Evolutionary conservation across 768 basidiomycete species (phyloP), one percentile per base, ranked within the genome.

Genomic region (Naganishia vaughanmartiniae): DNA sequence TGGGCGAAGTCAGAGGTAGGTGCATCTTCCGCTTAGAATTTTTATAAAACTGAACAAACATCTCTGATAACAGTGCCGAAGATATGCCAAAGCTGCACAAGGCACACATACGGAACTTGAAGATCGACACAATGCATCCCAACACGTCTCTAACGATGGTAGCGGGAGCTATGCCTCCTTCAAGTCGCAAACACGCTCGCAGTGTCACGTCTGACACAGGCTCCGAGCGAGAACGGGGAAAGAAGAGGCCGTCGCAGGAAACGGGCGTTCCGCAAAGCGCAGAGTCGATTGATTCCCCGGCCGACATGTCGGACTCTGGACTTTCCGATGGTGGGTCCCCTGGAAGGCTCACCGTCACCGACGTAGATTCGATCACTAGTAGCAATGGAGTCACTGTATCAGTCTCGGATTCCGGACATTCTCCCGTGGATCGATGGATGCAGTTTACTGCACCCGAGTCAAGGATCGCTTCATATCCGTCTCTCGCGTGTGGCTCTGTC

Each of bases 81-180:
- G 67, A 72, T 26, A 65, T 69, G 67, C 67, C 57, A 12, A 69
- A 69, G 34, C 57, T 72, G n/a, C 71, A 69, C 71, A 72, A 66
- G 28, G 42, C 71, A 1, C 71, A 72, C 45, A 17, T 53, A 24
- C 48, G 46, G 26, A 45, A 67, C 24, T 56, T 65, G n/a, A 58
- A 54, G 24, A 68, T 60, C 11, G 60, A 54, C 58, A 67, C 60
- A 1, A 72, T 65, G 42, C 53, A 57, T 30, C 55, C 71, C 33
- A 69, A 48, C n/a, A 26, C 69, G 12, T 72, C 71, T 17, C 51
- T 72, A 0, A 55, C 68, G 11, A 54, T 48, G 26, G 67, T 72
- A 4, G 67, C 71, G 17, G 56, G 19, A n/a, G 71, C 71, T 17
- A n/a, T 66, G 21, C 71, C 67, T 15, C 70, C 55, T 19, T 30